Base-by-base conservation (phyloP, 768 basidiomycete genomes). In the Panellus pusillus region DNA sequence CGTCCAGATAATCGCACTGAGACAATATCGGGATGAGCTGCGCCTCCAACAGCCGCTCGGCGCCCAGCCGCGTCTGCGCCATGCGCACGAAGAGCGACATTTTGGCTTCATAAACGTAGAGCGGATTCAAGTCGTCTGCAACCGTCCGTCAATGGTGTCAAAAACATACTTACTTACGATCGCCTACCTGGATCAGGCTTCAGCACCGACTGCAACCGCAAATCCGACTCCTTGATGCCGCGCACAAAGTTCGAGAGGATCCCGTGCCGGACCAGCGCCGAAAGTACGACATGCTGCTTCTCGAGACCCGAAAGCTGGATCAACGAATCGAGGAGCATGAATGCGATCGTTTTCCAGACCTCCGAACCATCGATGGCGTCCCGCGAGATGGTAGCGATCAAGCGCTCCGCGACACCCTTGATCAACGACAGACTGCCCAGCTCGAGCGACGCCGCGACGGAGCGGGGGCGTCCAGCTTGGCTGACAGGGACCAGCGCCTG, bases 301-400 rank as follows among this genome's bases (percentile, higher is more conserved):
- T 93, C 88, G 44, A 74, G 68, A 27, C 80, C 80, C 36, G 84
- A 89, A 0, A 95, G 72, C 40, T 88, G 81, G 15, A 89, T 79
- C 8, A 95, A 76, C 0, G 89, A 85, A 62, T 95, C 92, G 39
- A 98, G 75, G 3, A 93, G 75, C 77, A 94, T 89, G 66, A 94
- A 98, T 8, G 95, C 91, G 14, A 98, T 84, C 3, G 94, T 95
- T 71, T 92, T 92, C 96, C 96, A 98, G 2, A 98, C 91, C 68
- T 98, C 94, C 15, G 91, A 86, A 7, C 94, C 95, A 59, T 97
- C 94, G 49, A 92, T 89, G 1, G 93, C 94, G 65, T 98, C 96
- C n/a, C 92, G 79, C 18, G 91, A 83, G 36, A 96, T 75, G 35
- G 83, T 77, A 0, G 82, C 71, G 0, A 93, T 76, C 17, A 98